Conservation (phyloP, 179 eudicot species). For the Patellifolia procumbens region DNA sequence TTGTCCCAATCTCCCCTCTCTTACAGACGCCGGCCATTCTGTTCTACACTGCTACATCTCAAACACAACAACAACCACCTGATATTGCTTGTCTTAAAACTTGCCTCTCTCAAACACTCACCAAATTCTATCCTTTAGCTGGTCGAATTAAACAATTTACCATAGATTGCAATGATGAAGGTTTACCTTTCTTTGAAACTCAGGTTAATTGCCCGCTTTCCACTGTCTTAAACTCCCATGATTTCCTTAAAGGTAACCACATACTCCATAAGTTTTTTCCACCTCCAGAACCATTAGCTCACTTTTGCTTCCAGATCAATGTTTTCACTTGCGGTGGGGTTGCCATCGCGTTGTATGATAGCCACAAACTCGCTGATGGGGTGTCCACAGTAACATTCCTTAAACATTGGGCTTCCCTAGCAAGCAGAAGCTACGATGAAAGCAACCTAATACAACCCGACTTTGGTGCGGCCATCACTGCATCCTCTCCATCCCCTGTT, state of each 20-base stretch:
- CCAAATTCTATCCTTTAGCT: conserved; percentile 17
- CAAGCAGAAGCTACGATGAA: not conserved
- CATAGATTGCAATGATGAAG: conserved; percentile 7
- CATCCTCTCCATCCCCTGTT: not conserved
- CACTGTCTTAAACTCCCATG: not conserved
- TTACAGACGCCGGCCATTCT: conserved; percentile 10
- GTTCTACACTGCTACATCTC: not conserved
- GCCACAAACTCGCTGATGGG: conserved; percentile 19
- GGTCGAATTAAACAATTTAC: conserved; percentile 5
- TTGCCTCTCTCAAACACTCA: conserved; percentile 3
- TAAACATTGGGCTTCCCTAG: conserved; percentile 11
- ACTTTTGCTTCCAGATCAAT: conserved; percentile 5
- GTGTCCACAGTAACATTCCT: conserved; percentile 1
- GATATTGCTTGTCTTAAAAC: not conserved
- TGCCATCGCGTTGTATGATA: conserved; percentile 12
- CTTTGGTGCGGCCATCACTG: not conserved
- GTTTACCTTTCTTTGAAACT: conserved; percentile 14
- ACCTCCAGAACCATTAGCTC: not conserved
- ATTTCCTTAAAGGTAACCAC: not conserved
- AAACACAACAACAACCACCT: not conserved
- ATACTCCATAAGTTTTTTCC: conserved; percentile 18
- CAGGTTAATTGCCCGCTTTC: conserved; percentile 5
- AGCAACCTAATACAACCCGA: conserved; percentile 1
- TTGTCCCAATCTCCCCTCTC: conserved; percentile 2
- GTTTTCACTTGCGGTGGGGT: conserved; percentile 16